Conservation (phyloP, 1,139 yeast genomes). For the Sugiyamaella novakii region DNA sequence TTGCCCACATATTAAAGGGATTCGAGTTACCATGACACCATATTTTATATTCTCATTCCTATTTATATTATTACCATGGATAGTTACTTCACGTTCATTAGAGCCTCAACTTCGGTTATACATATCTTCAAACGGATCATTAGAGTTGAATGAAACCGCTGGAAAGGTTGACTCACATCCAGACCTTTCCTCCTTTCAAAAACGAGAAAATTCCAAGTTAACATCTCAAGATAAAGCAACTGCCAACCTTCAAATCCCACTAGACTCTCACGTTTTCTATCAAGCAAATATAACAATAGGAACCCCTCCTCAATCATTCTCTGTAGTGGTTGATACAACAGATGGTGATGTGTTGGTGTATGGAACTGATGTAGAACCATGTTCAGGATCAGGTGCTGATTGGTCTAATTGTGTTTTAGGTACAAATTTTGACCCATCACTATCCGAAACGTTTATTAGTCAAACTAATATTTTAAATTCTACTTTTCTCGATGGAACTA, state of each 20-base stretch:
- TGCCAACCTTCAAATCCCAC: neutral
- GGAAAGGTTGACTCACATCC: no score
- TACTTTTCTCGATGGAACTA: conserved; percentile 25
- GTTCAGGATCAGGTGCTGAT: conserved; percentile 16
- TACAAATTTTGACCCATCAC: conserved; percentile 20
- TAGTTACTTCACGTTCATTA: no score
- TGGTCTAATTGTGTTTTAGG: conserved; percentile 22
- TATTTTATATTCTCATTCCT: no score
- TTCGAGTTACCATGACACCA: no score
- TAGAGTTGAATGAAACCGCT: no score
- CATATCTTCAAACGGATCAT: no score
- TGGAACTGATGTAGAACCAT: conserved; percentile 20
- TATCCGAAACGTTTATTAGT: conserved; percentile 24
- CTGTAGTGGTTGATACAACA: conserved; percentile 28
- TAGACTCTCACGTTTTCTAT: conserved; percentile 9
- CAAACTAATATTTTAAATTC: conserved; percentile 12
- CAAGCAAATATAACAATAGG: conserved; percentile 24
- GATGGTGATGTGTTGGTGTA: conserved; percentile 27
- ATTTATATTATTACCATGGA: no score
- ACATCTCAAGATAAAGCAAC: no score
- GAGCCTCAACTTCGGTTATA: no score
- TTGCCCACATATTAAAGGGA: no score
- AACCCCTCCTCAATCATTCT: conserved; percentile 25
- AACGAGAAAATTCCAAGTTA: no score
- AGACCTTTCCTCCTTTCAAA: no score